A percentile compares a stretch with the other conserved stretches of the same genome.
phyloP scores from a whole-genome alignment of 2,329 filamentous ascomycete genomes.

The Bretziella fagacearum region DNA sequence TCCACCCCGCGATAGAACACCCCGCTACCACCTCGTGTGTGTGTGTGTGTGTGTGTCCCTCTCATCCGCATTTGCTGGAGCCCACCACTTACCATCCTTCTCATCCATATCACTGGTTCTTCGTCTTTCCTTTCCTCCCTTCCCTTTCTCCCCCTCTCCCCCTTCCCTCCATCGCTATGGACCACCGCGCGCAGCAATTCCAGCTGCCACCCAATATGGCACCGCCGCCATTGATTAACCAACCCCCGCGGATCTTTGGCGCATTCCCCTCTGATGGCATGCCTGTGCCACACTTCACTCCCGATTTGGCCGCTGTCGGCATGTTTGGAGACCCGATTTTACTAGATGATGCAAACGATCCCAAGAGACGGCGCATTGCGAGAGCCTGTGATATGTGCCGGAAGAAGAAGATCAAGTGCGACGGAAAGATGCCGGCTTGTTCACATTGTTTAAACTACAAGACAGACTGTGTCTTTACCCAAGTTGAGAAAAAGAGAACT shows the following conservation, averaged over 20 bases:
- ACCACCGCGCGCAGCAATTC: constrained; percentile 33
- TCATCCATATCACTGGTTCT: too few species aligned
- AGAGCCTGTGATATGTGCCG: constrained; percentile 91
- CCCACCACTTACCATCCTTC: too few species aligned
- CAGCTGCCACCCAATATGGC: constrained; percentile 37
- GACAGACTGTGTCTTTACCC: constrained; percentile 91
- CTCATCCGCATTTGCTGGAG: too few species aligned
- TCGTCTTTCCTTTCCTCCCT: too few species aligned
- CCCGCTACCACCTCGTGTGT: too few species aligned
- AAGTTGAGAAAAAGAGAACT: constrained; percentile 96
- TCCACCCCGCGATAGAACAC: too few species aligned
- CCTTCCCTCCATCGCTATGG: constrained; percentile 23
- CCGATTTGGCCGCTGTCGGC: constrained; percentile 37
- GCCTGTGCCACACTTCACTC: constrained; percentile 36
- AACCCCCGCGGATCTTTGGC: constrained; percentile 53
- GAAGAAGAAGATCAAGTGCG: constrained; percentile 96
- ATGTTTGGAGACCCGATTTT: constrained; percentile 41
- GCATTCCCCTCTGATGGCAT: constrained; percentile 43
- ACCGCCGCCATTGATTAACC: constrained; percentile 44
- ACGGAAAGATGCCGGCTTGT: constrained; percentile 87
- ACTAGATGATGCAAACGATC: constrained; percentile 55
- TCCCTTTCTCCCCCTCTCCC: too few species aligned
- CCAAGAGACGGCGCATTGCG: constrained; percentile 77
- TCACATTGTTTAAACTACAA: constrained; percentile 97
- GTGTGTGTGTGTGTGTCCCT: too few species aligned